Conservation (phyloP, 495 filamentous ascomycete species). For the Thozetella sp. region DNA sequence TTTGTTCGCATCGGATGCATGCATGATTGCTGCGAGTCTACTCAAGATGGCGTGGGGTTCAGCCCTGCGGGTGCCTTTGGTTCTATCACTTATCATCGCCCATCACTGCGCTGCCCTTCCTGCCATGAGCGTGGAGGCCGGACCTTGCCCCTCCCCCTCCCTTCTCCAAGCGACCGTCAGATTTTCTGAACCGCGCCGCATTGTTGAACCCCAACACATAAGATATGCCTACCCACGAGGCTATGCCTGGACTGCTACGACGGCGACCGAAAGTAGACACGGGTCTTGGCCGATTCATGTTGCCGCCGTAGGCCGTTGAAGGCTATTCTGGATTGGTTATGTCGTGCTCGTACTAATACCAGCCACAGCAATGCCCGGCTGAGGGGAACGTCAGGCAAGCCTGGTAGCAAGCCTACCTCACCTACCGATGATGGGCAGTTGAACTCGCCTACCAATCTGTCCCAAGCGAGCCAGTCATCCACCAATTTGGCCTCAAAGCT, state of each 20-base stretch:
- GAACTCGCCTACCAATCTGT: slow-evolving; percentile 41
- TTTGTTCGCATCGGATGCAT: slow-evolving; percentile 3
- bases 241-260: neutral
- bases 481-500: slow-evolving; percentile 51
- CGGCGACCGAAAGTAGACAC: too few relatives aligned
- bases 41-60: too few relatives aligned
- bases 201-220: neutral
- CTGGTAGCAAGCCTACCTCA: slow-evolving; percentile 37
- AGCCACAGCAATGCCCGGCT: slow-evolving; percentile 46
- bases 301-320: too few relatives aligned
- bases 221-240: neutral
- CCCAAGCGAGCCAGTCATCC: slow-evolving; percentile 46
- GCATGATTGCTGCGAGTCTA: too few relatives aligned
- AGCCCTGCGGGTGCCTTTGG: too few relatives aligned
- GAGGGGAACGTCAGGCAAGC: slow-evolving; percentile 43
- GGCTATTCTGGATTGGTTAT: slow-evolving; percentile 14
- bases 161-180: too few relatives aligned
- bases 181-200: neutral
- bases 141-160: too few relatives aligned
- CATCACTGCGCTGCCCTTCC: too few relatives aligned
- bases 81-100: too few relatives aligned
- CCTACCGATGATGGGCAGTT: slow-evolving; percentile 34
- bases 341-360: neutral
- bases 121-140: too few relatives aligned
- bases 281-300: too few relatives aligned